Evolutionary conservation across 306 rosid species (phyloP).

Genomic region (Spatholobus suberectus): DNA sequence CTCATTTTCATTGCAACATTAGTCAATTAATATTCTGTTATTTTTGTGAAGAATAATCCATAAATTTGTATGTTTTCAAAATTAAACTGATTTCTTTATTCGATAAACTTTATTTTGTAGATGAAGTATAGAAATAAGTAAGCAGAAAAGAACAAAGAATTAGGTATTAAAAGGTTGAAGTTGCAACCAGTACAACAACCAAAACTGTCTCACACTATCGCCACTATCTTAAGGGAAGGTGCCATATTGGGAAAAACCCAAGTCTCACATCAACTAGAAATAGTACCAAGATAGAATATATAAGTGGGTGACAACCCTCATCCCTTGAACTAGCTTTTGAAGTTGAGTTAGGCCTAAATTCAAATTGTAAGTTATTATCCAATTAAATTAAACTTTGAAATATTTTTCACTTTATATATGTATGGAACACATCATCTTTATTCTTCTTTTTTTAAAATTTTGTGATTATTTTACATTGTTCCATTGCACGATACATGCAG

Average conservation of each 20-base stretch:
- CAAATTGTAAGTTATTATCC: slow-evolving; percentile 38
- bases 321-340: too few species aligned
- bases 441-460: background rate
- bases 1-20: background rate
- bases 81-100: slow-evolving; percentile 17
- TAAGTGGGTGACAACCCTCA: too few species aligned
- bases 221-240: slow-evolving; percentile 55
- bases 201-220: slow-evolving; percentile 45
- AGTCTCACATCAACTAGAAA: too few species aligned
- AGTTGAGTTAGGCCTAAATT: too few species aligned
- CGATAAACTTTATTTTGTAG: slow-evolving; percentile 50
- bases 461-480: slow-evolving; percentile 6
- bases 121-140: slow-evolving; percentile 55
- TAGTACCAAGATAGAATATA: too few species aligned
- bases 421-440: slow-evolving; percentile 1
- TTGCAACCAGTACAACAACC: slow-evolving; percentile 58
- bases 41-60: slow-evolving; percentile 11
- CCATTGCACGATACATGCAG: background rate
- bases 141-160: slow-evolving; percentile 73
- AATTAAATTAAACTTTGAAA: background rate
- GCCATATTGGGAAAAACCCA: too few species aligned
- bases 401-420: slow-evolving; percentile 16
- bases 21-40: slow-evolving; percentile 29
- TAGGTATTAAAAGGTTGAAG: slow-evolving; percentile 78
- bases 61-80: slow-evolving; percentile 15